Base-by-base conservation (phyloP, 805 yeast species). In the Ogataea siamensis region DNA sequence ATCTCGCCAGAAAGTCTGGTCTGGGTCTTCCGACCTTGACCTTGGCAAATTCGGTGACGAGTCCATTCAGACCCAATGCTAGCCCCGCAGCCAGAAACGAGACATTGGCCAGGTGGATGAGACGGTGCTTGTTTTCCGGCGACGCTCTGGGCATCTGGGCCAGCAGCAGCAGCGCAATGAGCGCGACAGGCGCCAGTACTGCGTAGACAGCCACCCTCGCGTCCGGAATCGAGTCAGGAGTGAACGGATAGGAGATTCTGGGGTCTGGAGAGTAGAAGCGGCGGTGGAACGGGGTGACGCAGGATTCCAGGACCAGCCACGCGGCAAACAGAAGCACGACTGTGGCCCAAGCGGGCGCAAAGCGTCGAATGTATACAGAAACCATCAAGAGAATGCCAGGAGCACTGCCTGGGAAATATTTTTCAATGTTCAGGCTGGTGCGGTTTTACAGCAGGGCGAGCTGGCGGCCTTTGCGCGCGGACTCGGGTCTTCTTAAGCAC, bases 1-100 rank as follows among this genome's bases (percentile, higher is more conserved):
- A 89, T 47, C 98, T 71, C 6, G 83, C 83, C 42, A 91, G 63
- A 56, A 88, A 86, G 62, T 89, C 97, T 0, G 97, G 98, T 49
- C 97, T 72, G 37, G 81, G 82, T 57, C 95, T 77, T 1, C 96
- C 96, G 33, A 89, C 76, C 70, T 82, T 74, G 53, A 80, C 74
- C 65, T 91, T 89, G 45, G 87, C 61, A 21, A 79, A 68, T 50
- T 87, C 85, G 3, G 95, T 86, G 39, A 81, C 49, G 11, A 81
- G 64, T 28, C 77, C 72, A 43, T 67, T 58, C n/a, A 72, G 43
- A 27, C 70, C 62, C 3, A 76, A 60, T 4, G 67, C 46, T 4
- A 67, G 50, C n/a, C 65, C 49, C 19, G 74, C 64, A 8, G 68
- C 44, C 25, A 70, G 48, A 2, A 63, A 56, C 8, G 74, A 62